Percentiles rank a stretch among this genome's conserved stretches.
Evolutionary conservation across 805 yeast genomes (phyloP).

Genomic region (Kluyveromyces nonfermentans): DNA sequence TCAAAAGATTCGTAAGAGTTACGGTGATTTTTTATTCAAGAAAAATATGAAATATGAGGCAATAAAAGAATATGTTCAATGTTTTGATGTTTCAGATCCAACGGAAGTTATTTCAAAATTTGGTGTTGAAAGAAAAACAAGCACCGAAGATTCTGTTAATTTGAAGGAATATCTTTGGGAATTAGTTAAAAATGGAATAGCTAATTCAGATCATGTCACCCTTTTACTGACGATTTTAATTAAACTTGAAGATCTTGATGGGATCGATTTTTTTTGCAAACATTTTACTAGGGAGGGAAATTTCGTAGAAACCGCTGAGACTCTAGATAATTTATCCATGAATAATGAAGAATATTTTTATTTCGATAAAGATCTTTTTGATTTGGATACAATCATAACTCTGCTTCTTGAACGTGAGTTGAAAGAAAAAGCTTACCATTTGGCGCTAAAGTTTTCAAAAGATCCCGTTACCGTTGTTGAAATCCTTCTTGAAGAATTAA

Average conservation of each 20-base stretch:
- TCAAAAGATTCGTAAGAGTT: slow-evolving; percentile 40
- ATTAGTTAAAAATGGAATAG: slow-evolving; percentile 43
- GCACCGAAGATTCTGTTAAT: slow-evolving; percentile 32
- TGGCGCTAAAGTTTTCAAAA: slow-evolving; percentile 56
- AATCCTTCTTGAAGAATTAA: slow-evolving; percentile 57
- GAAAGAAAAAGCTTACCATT: slow-evolving; percentile 51
- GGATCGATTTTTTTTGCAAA: slow-evolving; percentile 48
- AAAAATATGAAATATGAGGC: slow-evolving; percentile 62
- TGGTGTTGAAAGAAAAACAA: slow-evolving; percentile 46
- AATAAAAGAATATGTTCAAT: slow-evolving; percentile 59
- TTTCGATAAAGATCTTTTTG: slow-evolving; percentile 36
- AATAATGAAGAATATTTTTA: slow-evolving; percentile 31
- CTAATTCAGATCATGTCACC: slow-evolving; percentile 77
- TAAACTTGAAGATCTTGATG: slow-evolving; percentile 54
- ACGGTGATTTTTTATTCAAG: slow-evolving; percentile 64
- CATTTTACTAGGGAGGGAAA: slow-evolving; percentile 26
- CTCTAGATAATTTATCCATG: slow-evolving; percentile 24
- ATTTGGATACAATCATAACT: slow-evolving; percentile 55
- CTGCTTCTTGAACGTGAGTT: slow-evolving; percentile 68
- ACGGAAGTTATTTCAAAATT: slow-evolving; percentile 73
- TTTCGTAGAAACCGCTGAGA: slow-evolving; percentile 20
- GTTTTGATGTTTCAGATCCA: slow-evolving; percentile 46
- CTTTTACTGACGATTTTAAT: slow-evolving; percentile 71
- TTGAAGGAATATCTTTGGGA: slow-evolving; percentile 56
- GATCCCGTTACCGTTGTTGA: slow-evolving; percentile 70